Evolutionary conservation across 2,329 filamentous ascomycete species (phyloP), one percentile per base, ranked within the genome.

Genomic region (Ascochyta rabiei): DNA sequence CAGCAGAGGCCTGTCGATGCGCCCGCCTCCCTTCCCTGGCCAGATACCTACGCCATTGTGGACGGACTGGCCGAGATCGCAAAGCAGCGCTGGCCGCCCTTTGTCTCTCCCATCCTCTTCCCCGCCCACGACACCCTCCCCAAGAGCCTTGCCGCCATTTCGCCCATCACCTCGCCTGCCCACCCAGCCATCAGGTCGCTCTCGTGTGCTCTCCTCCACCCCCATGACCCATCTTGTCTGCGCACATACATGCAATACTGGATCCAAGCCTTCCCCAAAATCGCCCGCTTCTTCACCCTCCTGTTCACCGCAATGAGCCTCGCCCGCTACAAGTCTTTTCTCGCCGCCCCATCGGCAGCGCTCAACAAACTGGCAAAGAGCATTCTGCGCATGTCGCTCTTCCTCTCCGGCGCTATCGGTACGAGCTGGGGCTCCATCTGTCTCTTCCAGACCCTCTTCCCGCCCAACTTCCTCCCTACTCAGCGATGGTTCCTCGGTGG

Each of bases 401-500:
- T 96, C 67, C 79, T 91, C 43, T 92, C 92, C 0, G 90, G 90
- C 15, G 84, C 90, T n/a, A 86, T 96, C 53, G 91, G 91, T 13
- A 91, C 91, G 0, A 86, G 87, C 28, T 99, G 95, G 95, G 92
- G 87, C 1, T 89, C 86, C 53, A 87, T 97, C 64, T 99, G 93
- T 78, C 83, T 97, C 68, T 92, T 97, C 80, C 91, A 96, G 75
- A 80, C 84, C 40, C 83, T 89, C 68, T 82, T 98, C 1, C 92
- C 93, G 0, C 83, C 88, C 2, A 83, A 82, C 6, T 80, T 92
- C 8, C 81, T 97, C 0, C 85, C 93, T 0, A 93, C 89, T 0
- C 89, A 95, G 72, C 86, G 95, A 19, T 96, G 95, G 82, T 96
- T 96, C 81, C 80, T 97, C 0, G 90, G 91, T 47, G 93, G 95